Conservation (phyloP, 2,329 filamentous ascomycete genomes). For the Verticillium klebahnii region DNA sequence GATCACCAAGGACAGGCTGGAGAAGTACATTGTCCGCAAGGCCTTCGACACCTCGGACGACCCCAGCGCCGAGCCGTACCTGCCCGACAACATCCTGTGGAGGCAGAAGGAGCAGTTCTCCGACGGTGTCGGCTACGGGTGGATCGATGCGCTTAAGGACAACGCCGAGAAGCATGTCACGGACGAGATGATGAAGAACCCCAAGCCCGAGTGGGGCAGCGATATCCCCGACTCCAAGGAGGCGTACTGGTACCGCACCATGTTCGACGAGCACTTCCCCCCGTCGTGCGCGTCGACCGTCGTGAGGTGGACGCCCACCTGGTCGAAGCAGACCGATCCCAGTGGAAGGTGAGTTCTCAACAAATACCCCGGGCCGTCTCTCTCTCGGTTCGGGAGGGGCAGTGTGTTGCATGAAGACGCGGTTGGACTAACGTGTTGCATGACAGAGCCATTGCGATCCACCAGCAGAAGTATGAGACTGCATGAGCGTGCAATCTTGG, state of each 20-base stretch:
- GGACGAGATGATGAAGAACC: constrained; percentile 98
- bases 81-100: constrained; percentile 96
- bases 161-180: constrained; percentile 84
- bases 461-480: constrained; percentile 66
- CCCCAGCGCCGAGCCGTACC: constrained; percentile 74
- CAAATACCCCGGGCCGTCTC: too few species aligned
- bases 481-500: constrained; percentile 22
- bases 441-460: constrained; percentile 67
- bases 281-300: constrained; percentile 87
- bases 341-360: constrained; percentile 68
- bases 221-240: constrained; percentile 97
- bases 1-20: constrained; percentile 83
- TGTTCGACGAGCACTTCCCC: constrained; percentile 99
- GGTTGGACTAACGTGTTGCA: constrained; percentile 8
- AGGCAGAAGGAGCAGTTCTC: constrained; percentile 99
- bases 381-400: not conserved
- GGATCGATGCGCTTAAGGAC: constrained; percentile 97
- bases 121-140: constrained; percentile 96
- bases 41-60: constrained; percentile 93
- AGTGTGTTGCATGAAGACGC: not conserved
- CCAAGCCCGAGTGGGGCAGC: constrained; percentile 89
- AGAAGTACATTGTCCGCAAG: constrained; percentile 98
- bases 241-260: constrained; percentile 96
- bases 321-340: constrained; percentile 94
- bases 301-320: constrained; percentile 94